A percentile compares a stretch with the other conserved stretches of the same genome.
Evolutionary conservation across 345 rosid species (phyloP).

Genomic region (Corymbia maculata): DNA sequence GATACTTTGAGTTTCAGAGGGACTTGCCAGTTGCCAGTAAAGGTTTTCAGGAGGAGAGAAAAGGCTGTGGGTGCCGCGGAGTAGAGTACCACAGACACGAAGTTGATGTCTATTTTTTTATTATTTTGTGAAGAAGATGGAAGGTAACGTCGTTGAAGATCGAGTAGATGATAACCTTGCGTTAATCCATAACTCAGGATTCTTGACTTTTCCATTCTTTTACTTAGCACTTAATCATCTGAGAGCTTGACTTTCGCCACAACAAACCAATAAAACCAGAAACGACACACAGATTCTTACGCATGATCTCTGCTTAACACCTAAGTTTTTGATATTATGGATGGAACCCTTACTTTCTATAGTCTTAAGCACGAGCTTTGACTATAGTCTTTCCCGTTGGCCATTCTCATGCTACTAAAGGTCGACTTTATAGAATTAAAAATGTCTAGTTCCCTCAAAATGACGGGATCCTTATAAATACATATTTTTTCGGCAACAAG

Average conservation of each 20-base stretch:
- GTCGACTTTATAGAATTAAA: not conserved
- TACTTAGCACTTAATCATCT: not conserved
- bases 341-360: not conserved
- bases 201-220: not conserved
- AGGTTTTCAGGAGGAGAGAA: conserved; percentile 20
- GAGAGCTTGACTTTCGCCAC: not conserved
- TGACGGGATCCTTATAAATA: not conserved
- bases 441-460: not conserved
- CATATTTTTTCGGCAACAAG: not conserved
- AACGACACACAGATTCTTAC: not conserved
- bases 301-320: not conserved
- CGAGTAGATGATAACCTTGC: not conserved
- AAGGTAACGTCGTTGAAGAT: not conserved
- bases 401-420: not conserved
- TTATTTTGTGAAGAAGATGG: not conserved
- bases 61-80: not conserved
- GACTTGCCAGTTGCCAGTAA: conserved; percentile 51
- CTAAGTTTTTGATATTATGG: not conserved
- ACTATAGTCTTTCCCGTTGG: not conserved
- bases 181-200: not conserved
- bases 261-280: not conserved
- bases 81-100: conserved; percentile 6
- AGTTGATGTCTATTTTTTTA: not conserved
- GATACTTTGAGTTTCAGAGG: conserved; percentile 17
- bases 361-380: not conserved